Conservation (phyloP, 495 filamentous ascomycete genomes). For the Aspergillus heteromorphus region DNA sequence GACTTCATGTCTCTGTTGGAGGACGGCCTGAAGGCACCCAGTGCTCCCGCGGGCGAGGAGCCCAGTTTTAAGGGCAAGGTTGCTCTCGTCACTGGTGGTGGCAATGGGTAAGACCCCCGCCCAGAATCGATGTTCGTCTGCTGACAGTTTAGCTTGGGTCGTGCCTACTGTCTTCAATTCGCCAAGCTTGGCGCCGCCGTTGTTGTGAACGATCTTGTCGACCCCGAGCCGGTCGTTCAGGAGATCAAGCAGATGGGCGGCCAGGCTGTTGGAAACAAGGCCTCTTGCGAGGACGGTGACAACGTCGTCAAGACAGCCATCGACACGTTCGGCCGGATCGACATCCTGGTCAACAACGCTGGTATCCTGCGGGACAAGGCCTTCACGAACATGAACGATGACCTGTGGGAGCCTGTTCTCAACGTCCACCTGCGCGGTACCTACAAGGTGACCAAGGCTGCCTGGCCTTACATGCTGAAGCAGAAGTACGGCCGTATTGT, state of each 20-base stretch:
- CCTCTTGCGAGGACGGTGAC: constrained; percentile 89
- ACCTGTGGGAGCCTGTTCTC: constrained; percentile 86
- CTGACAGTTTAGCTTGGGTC: constrained; percentile 61
- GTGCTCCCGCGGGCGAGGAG: constrained; percentile 68
- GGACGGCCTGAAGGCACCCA: constrained; percentile 71
- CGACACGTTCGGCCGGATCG: constrained; percentile 88
- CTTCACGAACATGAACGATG: constrained; percentile 95
- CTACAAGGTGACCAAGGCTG: constrained; percentile 95
- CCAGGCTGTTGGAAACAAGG: constrained; percentile 89
- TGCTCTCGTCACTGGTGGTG: constrained; percentile 87
- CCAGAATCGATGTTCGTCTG: too few species aligned
- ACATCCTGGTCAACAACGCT: constrained; percentile 95
- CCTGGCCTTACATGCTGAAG: constrained; percentile 96
- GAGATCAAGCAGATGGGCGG: constrained; percentile 90
- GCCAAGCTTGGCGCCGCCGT: constrained; percentile 84
- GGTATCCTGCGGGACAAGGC: constrained; percentile 98
- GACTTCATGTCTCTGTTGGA: constrained; percentile 88
- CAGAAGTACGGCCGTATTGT: constrained; percentile 97
- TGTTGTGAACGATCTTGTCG: constrained; percentile 89
- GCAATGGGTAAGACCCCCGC: constrained; percentile 57
- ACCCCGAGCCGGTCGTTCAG: constrained; percentile 87
- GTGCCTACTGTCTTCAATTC: constrained; percentile 86
- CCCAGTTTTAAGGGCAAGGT: constrained; percentile 88
- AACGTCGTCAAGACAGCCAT: constrained; percentile 88
- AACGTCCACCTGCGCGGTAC: constrained; percentile 91